Evolutionary conservation across 768 basidiomycete species (phyloP).

Genomic region (Termitomyces eurrhizus): DNA sequence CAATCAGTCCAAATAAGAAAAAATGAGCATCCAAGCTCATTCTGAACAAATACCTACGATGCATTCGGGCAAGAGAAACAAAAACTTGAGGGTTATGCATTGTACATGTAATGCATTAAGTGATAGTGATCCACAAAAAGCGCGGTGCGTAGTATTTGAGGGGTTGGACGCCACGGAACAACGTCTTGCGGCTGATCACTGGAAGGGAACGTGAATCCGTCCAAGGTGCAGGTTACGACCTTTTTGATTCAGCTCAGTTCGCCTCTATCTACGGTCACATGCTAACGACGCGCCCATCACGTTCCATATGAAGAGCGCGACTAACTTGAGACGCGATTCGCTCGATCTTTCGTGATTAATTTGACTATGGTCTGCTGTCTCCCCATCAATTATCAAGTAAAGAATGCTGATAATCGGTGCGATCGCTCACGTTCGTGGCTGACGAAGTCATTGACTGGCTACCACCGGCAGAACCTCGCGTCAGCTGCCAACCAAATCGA

Average conservation of each 20-base stretch:
- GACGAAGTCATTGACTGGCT: background rate
- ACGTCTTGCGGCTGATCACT: background rate
- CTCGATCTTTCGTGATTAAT: no score
- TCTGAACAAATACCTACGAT: slow-evolving; percentile 28
- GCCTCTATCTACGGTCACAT: background rate
- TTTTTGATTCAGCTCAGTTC: background rate
- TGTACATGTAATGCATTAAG: background rate
- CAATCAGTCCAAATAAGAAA: background rate
- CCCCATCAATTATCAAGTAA: background rate
- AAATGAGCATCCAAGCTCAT: background rate
- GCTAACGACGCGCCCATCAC: background rate
- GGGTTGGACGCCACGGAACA: background rate
- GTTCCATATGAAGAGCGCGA: background rate
- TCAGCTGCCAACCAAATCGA: background rate
- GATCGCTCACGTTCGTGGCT: background rate
- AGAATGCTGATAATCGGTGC: background rate
- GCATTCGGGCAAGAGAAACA: slow-evolving; percentile 39
- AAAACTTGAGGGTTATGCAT: slow-evolving; percentile 17
- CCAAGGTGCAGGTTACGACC: background rate
- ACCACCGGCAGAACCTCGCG: background rate
- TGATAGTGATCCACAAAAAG: background rate
- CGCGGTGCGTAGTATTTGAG: background rate
- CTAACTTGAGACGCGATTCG: background rate
- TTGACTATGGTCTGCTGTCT: background rate
- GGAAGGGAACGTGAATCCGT: background rate